A percentile compares a stretch with the other conserved stretches of the same genome.
These are phyloP conservation scores for Blastocystis hominis DNA, from an alignment of 352 stramenopile species.

Conservation along the genomic window DNA sequence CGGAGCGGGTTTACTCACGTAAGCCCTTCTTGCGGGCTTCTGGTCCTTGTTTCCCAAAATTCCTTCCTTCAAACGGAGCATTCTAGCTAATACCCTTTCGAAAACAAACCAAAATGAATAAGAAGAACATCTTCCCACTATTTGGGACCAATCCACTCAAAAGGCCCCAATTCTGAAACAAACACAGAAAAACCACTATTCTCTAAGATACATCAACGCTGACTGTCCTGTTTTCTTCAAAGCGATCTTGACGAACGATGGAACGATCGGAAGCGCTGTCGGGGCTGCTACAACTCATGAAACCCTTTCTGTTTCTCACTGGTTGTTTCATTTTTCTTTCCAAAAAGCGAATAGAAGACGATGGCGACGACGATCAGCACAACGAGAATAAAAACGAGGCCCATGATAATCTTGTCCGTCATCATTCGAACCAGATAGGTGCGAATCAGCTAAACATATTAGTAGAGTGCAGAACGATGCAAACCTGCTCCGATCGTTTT, in stretches of 20 bases:
- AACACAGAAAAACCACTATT: neutral
- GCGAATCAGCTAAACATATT: neutral
- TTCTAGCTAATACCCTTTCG: neutral
- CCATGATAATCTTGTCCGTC: conserved; percentile 46
- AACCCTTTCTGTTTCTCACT: neutral
- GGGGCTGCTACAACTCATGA: neutral
- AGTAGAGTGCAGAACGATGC: neutral
- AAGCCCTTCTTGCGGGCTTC: neutral
- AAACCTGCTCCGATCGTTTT: conserved; percentile 2
- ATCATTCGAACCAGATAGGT: conserved; percentile 19
- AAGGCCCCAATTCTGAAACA: neutral
- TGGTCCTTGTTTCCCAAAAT: neutral
- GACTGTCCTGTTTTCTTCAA: neutral
- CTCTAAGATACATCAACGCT: conserved; percentile 23
- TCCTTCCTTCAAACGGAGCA: conserved; percentile 27
- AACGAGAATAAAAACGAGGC: neutral
- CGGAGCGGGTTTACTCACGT: neutral
- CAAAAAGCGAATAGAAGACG: neutral
- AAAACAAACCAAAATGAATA: no score
- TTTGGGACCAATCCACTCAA: neutral
- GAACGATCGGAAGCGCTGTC: neutral
- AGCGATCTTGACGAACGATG: neutral
- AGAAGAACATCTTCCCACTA: neutral
- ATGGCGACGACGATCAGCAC: conserved; percentile 8
- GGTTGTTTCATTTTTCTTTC: neutral